Base-by-base conservation (phyloP, 2,329 filamentous ascomycete species). In the Phoma sp. region DNA sequence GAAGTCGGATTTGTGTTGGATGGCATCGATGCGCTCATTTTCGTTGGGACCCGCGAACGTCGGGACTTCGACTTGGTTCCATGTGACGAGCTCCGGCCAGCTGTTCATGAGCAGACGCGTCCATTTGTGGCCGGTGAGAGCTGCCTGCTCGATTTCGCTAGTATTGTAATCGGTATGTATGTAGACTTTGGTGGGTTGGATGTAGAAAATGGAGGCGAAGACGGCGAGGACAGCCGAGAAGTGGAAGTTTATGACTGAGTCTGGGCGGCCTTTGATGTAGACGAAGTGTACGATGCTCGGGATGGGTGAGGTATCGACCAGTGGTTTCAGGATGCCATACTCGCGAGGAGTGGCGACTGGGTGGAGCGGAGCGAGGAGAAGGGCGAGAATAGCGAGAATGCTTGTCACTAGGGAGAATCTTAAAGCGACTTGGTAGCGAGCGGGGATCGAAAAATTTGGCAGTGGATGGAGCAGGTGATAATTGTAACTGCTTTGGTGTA, bases 1-100 rank as follows among this genome's bases (percentile, higher is more conserved):
- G 18, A 65, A 66, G 33, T 64, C 61, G 4, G 61, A 63, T 32
- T 66, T 65, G 54, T 61, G 60, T 34, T 65, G 52, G 26, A 63
- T 57, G 1, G 56, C 46, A 7, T 30, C 21, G 50, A 65, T 55
- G 20, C 21, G 50, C 18, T 42, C 26, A 42, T 47, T 43, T 2
- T 59, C 48, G 23, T 60, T 62, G 5, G 47, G 42, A 4, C 55
- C 52, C 12, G 56, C 45, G 28, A 42, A 61, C 14, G 32, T 46
- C 14, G 64, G 58, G 2, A 47, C 53, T 3, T 33, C 18, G 23
- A 62, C 51, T 17, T n/a, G 29, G 10, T 59, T 60, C 53, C 50
- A 62, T 9, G 17, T 33, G 10, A 64, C 14, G 15, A 61, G 15
- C 0, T 58, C 47, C 3, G 62, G 51, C 23, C 62, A 65, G 0